A percentile compares a stretch with the other conserved stretches of the same genome.
Evolutionary conservation across 2,329 filamentous ascomycete species (phyloP).

Genomic region (Rhynchosporium graminicola): DNA sequence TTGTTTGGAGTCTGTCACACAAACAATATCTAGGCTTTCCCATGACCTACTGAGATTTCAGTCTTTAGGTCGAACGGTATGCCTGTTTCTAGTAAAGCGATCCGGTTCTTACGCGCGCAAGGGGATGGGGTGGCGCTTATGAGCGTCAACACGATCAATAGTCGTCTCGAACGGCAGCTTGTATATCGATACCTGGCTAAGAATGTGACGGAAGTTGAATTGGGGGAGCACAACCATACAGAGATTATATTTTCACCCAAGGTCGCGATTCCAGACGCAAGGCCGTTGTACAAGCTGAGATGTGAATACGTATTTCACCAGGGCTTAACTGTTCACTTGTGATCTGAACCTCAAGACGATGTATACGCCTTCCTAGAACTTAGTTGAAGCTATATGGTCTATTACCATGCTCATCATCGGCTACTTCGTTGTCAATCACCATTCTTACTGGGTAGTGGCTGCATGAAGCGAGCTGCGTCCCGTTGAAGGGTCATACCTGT

Average conservation of each 20-base stretch:
- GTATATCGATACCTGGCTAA: not conserved
- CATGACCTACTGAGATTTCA: conserved; percentile 10
- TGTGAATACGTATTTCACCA: conserved; percentile 11
- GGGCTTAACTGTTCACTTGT: not conserved
- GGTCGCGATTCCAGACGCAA: not conserved
- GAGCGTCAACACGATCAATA: conserved; percentile 20
- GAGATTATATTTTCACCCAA: not conserved
- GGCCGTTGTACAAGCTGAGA: conserved; percentile 6
- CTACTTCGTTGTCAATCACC: not conserved
- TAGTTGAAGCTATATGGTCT: not conserved
- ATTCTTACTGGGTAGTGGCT: not conserved
- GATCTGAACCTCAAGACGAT: not conserved
- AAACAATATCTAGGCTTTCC: too few relatives aligned
- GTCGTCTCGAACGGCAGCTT: not conserved
- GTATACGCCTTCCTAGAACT: not conserved
- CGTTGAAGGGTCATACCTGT: conserved; percentile 1
- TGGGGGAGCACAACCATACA: not conserved
- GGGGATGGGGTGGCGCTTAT: conserved; percentile 23
- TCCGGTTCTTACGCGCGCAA: conserved; percentile 27
- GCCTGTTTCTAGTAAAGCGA: conserved; percentile 21
- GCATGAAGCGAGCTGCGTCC: not conserved
- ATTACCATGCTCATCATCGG: not conserved
- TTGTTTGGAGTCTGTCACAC: too few relatives aligned
- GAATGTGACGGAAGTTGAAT: not conserved
- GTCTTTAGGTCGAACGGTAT: conserved; percentile 22